Percentiles rank a stretch among this genome's conserved stretches.
These are phyloP conservation scores for Dothiorella sarmentorum DNA, from an alignment of 2,329 filamentous ascomycete genomes.

Conservation along the genomic window DNA sequence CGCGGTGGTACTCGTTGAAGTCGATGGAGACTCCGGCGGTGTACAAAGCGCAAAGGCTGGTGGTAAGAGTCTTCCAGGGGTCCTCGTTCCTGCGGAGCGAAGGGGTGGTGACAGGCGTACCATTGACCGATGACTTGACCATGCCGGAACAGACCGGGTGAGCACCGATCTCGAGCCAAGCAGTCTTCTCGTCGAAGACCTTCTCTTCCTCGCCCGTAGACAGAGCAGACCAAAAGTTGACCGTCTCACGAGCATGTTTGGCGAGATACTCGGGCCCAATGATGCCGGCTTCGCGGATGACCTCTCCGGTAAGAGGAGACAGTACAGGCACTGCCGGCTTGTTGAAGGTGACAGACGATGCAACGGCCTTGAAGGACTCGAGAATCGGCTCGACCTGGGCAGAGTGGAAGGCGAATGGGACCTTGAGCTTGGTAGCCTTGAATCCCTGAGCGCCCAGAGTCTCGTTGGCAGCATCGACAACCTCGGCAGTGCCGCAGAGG, in stretches of 20 bases:
- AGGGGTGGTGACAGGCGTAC: slow-evolving; percentile 53
- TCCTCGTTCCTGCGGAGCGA: slow-evolving; percentile 62
- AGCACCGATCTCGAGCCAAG: slow-evolving; percentile 72
- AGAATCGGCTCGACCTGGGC: slow-evolving; percentile 62
- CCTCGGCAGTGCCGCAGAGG: slow-evolving; percentile 59
- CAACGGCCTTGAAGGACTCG: slow-evolving; percentile 55
- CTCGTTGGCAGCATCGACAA: slow-evolving; percentile 54
- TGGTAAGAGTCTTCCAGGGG: slow-evolving; percentile 61
- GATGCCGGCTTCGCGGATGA: slow-evolving; percentile 55
- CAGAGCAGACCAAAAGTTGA: slow-evolving; percentile 65
- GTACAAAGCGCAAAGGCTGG: slow-evolving; percentile 59
- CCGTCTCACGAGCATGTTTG: slow-evolving; percentile 63
- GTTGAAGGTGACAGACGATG: slow-evolving; percentile 54
- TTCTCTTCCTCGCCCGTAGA: slow-evolving; percentile 56
- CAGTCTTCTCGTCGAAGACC: slow-evolving; percentile 61
- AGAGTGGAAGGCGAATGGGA: slow-evolving; percentile 66
- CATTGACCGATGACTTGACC: slow-evolving; percentile 62
- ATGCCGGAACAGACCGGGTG: slow-evolving; percentile 67
- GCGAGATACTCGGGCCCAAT: slow-evolving; percentile 62
- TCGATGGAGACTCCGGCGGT: slow-evolving; percentile 60
- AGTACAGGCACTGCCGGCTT: slow-evolving; percentile 61
- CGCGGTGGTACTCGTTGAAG: slow-evolving; percentile 67
- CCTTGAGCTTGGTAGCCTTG: slow-evolving; percentile 61
- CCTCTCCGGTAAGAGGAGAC: slow-evolving; percentile 62
- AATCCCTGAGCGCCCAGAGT: slow-evolving; percentile 51